Evolutionary conservation across 1,284 basidiomycete genomes (phyloP).

Genomic region (Tilletiopsis washingtonensis): DNA sequence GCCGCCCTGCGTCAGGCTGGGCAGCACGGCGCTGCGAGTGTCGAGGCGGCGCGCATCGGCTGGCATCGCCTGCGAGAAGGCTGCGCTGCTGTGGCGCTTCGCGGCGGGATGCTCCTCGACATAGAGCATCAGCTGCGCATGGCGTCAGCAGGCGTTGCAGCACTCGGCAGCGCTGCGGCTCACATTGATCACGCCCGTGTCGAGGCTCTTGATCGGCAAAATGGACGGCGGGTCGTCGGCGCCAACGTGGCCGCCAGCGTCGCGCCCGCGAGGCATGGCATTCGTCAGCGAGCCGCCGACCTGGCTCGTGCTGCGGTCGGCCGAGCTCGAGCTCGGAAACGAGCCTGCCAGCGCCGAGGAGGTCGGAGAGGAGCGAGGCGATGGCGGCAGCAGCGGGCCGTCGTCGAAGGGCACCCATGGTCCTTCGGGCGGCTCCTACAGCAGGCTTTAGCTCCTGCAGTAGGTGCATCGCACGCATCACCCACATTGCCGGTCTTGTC

Average conservation of each 20-base stretch:
- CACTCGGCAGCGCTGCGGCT: too few relatives aligned
- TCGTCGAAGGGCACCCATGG: conserved; percentile 6
- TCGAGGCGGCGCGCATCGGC: too few relatives aligned
- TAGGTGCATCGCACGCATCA: neutral
- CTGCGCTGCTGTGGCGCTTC: conserved; percentile 1
- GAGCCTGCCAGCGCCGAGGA: too few relatives aligned
- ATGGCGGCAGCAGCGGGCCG: neutral
- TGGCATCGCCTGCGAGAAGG: neutral
- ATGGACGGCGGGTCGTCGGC: conserved; percentile 2
- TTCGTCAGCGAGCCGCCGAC: too few relatives aligned
- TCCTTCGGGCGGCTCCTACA: conserved; percentile 3
- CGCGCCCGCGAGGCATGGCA: too few relatives aligned
- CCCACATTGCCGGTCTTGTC: conserved; percentile 2
- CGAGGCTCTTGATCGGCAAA: conserved; percentile 9
- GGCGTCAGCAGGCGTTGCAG: neutral
- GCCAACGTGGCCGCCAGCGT: too few relatives aligned
- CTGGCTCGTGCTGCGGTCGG: too few relatives aligned
- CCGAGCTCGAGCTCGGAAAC: too few relatives aligned
- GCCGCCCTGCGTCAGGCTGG: neutral
- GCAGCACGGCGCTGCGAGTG: too few relatives aligned
- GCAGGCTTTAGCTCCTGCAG: neutral
- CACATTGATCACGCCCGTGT: conserved; percentile 12
- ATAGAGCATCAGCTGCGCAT: conserved; percentile 6
- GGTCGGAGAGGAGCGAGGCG: too few relatives aligned
- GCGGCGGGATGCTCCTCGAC: conserved; percentile 9